phyloP scores from a whole-genome alignment of 768 basidiomycete genomes.

The Russula ochroleuca region DNA sequence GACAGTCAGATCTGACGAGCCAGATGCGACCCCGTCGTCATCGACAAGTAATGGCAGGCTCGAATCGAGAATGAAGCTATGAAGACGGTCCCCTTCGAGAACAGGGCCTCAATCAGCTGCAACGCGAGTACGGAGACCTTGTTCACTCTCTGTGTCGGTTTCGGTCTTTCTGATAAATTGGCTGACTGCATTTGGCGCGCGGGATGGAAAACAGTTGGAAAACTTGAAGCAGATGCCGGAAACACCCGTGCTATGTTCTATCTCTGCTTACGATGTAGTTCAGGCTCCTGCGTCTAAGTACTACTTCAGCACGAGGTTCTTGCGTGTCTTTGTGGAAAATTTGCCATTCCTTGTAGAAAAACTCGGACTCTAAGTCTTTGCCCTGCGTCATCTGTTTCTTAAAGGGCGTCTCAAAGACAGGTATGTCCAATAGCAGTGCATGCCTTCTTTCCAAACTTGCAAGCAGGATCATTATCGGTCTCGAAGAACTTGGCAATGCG shows the following conservation, averaged over 20 bases:
- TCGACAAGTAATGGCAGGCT: too few relatives aligned
- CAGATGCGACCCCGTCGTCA: too few relatives aligned
- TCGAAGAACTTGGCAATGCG: constrained; percentile 86
- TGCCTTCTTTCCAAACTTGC: not conserved
- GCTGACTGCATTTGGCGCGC: not conserved
- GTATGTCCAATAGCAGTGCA: constrained; percentile 40
- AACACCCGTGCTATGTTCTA: not conserved
- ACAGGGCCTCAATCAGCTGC: constrained; percentile 68
- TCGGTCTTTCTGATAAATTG: too few relatives aligned
- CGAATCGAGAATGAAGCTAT: constrained; percentile 83
- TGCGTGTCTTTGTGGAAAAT: constrained; percentile 82
- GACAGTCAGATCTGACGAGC: too few relatives aligned
- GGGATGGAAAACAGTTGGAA: too few relatives aligned
- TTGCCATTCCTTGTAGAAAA: constrained; percentile 95
- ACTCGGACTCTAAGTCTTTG: constrained; percentile 68
- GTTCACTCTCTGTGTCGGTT: not conserved
- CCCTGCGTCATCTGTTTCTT: constrained; percentile 68
- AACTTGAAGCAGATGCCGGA: constrained; percentile 60
- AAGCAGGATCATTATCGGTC: constrained; percentile 59
- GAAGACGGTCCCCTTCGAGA: constrained; percentile 71
- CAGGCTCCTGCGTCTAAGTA: constrained; percentile 84
- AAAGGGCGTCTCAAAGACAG: constrained; percentile 78
- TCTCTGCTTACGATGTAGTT: too few relatives aligned
- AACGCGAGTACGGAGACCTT: constrained; percentile 55
- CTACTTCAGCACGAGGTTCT: constrained; percentile 77